Conservation (phyloP, 768 basidiomycete species). For the Suillus subalutaceus region DNA sequence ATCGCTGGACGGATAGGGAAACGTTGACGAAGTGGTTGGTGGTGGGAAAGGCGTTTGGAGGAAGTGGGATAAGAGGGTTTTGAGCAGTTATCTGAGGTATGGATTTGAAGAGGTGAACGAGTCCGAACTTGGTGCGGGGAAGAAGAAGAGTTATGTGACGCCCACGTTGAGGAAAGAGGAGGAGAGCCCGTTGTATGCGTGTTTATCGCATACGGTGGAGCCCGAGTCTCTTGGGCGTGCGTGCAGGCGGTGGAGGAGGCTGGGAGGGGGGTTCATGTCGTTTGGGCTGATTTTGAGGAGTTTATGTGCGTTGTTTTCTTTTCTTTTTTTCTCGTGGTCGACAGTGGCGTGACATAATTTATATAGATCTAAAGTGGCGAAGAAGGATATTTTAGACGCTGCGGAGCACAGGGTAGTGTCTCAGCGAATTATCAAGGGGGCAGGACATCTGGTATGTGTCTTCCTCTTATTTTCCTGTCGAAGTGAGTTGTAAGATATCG, state of each 20-base stretch:
- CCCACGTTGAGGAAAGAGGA: conserved; percentile 32
- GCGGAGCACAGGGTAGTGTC: conserved; percentile 24
- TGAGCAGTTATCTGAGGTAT: not conserved
- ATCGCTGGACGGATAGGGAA: conserved; percentile 28
- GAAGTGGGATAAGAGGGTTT: conserved; percentile 2
- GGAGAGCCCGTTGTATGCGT: conserved; percentile 29
- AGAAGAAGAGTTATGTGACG: conserved; percentile 17
- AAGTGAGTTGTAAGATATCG: not conserved
- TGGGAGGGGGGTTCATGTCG: conserved; percentile 24
- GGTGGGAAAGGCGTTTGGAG: conserved; percentile 7
- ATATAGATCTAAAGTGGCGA: conserved; percentile 29
- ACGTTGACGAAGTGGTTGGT: conserved; percentile 24
- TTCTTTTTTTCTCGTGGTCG: not conserved
- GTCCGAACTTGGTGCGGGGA: not conserved
- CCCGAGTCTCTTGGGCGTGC: conserved; percentile 24
- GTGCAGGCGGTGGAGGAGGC: conserved; percentile 20
- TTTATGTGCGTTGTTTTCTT: conserved; percentile 25
- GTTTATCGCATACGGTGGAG: conserved; percentile 29
- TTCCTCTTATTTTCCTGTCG: not conserved
- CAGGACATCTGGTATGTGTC: conserved; percentile 33
- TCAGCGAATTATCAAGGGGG: conserved; percentile 25
- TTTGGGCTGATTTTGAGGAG: conserved; percentile 35
- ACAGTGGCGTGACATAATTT: not conserved
- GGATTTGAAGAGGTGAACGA: not conserved
- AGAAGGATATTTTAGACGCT: conserved; percentile 31